These are phyloP conservation scores for Sanghuangporus sanghuang DNA, from an alignment of 1,284 basidiomycete genomes.

Conservation along the genomic window DNA sequence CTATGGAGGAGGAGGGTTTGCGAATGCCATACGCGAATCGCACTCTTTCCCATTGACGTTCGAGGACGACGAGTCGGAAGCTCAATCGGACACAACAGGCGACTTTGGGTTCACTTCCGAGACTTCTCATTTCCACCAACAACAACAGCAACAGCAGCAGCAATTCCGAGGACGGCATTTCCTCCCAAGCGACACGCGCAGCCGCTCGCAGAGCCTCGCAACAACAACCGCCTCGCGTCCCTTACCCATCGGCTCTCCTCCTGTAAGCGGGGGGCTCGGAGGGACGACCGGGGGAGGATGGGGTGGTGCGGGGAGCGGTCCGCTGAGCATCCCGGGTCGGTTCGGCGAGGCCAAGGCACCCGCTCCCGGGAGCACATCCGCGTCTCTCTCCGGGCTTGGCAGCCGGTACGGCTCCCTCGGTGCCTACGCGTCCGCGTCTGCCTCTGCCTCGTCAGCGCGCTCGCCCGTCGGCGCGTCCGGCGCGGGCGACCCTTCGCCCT, in stretches of 20 bases:
- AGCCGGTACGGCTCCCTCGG: conserved; percentile 62
- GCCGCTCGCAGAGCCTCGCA: conserved; percentile 72
- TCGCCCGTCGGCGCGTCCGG: conserved; percentile 37
- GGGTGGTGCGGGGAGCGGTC: conserved; percentile 31
- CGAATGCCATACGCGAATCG: conserved; percentile 57
- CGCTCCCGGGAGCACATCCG: background rate
- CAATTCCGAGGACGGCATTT: conserved; percentile 27
- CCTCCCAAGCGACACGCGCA: conserved; percentile 54
- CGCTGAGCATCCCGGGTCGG: conserved; percentile 50
- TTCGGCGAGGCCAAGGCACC: conserved; percentile 60
- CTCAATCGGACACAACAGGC: conserved; percentile 34
- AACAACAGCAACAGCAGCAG: background rate
- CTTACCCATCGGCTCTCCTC: conserved; percentile 38
- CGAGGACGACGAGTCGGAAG: conserved; percentile 70
- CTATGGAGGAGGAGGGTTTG: conserved; percentile 45
- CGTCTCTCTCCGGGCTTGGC: conserved; percentile 22
- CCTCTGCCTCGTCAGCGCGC: conserved; percentile 30
- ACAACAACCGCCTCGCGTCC: conserved; percentile 36
- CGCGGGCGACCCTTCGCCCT: conserved; percentile 27
- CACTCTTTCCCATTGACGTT: conserved; percentile 58
- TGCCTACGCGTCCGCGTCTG: conserved; percentile 22
- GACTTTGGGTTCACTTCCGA: conserved; percentile 1
- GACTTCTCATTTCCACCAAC: too few species aligned
- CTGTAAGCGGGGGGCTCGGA: conserved; percentile 24
- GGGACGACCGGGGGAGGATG: conserved; percentile 28